Percentiles rank a stretch among this genome's conserved stretches.
These are phyloP conservation scores for Aethionema arabicum DNA, from an alignment of 345 rosid species.

Conservation along the genomic window DNA sequence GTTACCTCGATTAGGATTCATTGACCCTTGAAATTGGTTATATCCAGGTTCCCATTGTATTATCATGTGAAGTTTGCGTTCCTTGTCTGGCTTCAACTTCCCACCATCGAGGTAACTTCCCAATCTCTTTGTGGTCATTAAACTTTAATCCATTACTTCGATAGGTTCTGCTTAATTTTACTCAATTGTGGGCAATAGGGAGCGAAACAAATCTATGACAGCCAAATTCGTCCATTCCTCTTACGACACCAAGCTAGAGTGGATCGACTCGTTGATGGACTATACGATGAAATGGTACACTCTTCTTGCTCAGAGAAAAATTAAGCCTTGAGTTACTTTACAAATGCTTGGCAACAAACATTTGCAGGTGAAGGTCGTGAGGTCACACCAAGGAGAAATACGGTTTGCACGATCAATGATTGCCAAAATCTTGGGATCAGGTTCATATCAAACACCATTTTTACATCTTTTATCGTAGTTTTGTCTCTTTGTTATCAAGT, in stretches of 20 bases:
- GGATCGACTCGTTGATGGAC: slow-evolving; percentile 46
- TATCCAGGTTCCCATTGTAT: slow-evolving; percentile 60
- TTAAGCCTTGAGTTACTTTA: not conserved
- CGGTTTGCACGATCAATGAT: slow-evolving; percentile 40
- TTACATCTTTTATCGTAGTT: not conserved
- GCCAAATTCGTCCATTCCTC: slow-evolving; percentile 61
- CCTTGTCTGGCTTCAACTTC: slow-evolving; percentile 52
- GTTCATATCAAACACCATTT: slow-evolving; percentile 27
- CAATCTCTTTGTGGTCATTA: slow-evolving; percentile 8
- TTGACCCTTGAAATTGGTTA: too few species aligned
- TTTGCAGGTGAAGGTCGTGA: slow-evolving; percentile 50
- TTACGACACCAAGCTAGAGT: slow-evolving; percentile 53
- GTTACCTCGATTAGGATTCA: too few species aligned
- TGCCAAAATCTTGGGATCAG: slow-evolving; percentile 45
- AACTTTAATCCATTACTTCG: not conserved
- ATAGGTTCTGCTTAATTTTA: slow-evolving; percentile 8
- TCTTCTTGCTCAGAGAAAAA: not conserved
- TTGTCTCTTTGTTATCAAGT: not conserved
- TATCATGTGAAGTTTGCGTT: slow-evolving; percentile 71
- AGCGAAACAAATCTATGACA: slow-evolving; percentile 55
- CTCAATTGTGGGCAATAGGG: slow-evolving; percentile 38
- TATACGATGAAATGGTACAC: slow-evolving; percentile 48
- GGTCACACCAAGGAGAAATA: slow-evolving; percentile 54
- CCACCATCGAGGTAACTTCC: slow-evolving; percentile 31
- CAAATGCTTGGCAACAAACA: not conserved